A percentile compares a stretch with the other conserved stretches of the same genome.
phyloP scores from a whole-genome alignment of 78 protist genomes.

The Isochrysis galbana region DNA sequence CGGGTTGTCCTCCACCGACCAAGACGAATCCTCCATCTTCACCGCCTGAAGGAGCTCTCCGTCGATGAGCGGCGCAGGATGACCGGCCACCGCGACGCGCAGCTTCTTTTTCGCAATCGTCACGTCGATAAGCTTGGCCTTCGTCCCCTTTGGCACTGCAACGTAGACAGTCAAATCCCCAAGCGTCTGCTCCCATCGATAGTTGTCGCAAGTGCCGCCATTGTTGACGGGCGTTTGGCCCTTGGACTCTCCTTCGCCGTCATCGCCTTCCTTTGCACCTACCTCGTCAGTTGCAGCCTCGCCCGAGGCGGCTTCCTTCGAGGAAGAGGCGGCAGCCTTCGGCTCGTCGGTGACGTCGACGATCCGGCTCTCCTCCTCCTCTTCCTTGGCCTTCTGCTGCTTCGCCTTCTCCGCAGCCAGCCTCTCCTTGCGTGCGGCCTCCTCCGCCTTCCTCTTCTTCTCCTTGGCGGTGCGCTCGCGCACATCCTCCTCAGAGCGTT shows the following conservation, averaged over 20 bases:
- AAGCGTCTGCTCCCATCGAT: conserved; percentile 56
- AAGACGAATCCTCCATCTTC: conserved; percentile 10
- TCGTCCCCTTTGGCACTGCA: conserved; percentile 47
- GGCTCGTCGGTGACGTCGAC: not conserved
- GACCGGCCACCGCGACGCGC: not conserved
- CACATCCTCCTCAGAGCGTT: not conserved
- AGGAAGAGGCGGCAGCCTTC: not conserved
- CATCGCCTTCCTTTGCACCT: not conserved
- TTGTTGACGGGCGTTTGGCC: not conserved
- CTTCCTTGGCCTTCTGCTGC: not conserved
- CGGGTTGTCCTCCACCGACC: conserved; percentile 53
- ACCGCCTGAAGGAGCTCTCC: conserved; percentile 29
- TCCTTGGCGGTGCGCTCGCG: conserved; percentile 14
- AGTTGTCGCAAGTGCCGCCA: conserved; percentile 6
- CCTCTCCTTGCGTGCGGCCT: not conserved
- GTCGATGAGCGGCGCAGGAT: conserved; percentile 25
- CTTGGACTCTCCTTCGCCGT: not conserved
- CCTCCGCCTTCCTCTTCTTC: conserved; percentile 27
- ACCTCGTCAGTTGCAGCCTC: not conserved
- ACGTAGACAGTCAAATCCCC: conserved; percentile 19
- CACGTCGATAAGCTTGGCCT: conserved; percentile 23
- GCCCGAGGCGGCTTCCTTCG: not conserved
- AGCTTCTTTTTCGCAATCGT: not conserved
- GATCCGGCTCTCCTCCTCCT: not conserved
- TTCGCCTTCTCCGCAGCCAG: not conserved